A percentile compares a stretch with the other conserved stretches of the same genome.
Evolutionary conservation across 306 rosid genomes (phyloP).

Genomic region (Abrus precatorius): DNA sequence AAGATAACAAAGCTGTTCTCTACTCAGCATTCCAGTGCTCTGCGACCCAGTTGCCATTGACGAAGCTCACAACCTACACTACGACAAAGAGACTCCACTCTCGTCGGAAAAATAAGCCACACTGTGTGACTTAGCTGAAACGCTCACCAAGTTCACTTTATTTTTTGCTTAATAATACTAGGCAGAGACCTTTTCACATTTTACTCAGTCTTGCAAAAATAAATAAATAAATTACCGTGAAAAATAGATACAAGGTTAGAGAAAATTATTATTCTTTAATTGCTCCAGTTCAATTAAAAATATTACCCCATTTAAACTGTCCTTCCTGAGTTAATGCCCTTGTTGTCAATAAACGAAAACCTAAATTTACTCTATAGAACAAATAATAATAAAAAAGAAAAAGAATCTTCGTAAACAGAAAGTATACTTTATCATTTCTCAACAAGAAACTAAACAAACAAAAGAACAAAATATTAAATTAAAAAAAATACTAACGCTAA

Average conservation of each 20-base stretch:
- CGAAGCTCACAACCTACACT: neutral
- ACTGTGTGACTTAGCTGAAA: neutral
- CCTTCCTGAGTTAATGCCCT: too few species aligned
- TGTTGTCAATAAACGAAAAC: too few species aligned
- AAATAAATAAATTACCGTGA: too few species aligned
- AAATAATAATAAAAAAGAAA: neutral
- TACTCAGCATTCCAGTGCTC: conserved; percentile 57
- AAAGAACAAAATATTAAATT: neutral
- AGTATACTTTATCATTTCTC: conserved; percentile 28
- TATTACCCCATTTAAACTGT: neutral
- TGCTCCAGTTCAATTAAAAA: too few species aligned
- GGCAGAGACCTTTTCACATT: neutral
- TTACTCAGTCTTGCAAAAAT: neutral
- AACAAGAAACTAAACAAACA: neutral
- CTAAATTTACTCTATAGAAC: too few species aligned
- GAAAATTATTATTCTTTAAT: too few species aligned
- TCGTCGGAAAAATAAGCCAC: neutral
- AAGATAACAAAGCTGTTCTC: conserved; percentile 74
- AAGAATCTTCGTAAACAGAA: neutral
- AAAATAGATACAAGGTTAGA: too few species aligned
- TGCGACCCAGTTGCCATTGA: conserved; percentile 48
- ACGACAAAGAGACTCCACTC: neutral
- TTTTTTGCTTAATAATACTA: neutral
- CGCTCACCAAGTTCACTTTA: neutral
- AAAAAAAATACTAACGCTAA: neutral